A percentile compares a stretch with the other conserved stretches of the same genome.
These are phyloP conservation scores for Paraleonurus japonicus DNA, from an alignment of 257 asterid species.

Conservation along the genomic window DNA sequence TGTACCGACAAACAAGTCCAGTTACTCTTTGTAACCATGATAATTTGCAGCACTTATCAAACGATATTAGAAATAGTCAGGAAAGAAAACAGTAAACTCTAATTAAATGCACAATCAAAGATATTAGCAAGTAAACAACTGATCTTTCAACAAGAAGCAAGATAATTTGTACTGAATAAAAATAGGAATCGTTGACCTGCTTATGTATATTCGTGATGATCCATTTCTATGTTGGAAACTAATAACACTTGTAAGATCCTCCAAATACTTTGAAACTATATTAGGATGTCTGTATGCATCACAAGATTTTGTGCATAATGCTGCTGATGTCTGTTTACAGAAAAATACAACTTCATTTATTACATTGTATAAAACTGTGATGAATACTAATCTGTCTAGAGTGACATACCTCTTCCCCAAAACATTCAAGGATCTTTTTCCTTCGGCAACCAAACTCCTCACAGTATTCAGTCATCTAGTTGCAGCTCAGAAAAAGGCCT, in stretches of 20 bases:
- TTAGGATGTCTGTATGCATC: constrained; percentile 82
- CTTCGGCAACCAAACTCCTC: constrained; percentile 86
- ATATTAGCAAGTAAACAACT: constrained; percentile 8
- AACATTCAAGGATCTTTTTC: constrained; percentile 85
- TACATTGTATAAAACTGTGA: constrained; percentile 10
- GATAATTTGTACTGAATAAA: background rate
- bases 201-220: constrained; percentile 69
- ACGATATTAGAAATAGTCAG: constrained; percentile 6
- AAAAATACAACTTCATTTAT: constrained; percentile 26
- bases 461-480: constrained; percentile 86
- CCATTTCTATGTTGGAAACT: constrained; percentile 49
- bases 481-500: constrained; percentile 25
- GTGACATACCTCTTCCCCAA: constrained; percentile 77
- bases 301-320: constrained; percentile 76
- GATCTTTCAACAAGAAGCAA: constrained; percentile 5
- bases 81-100: background rate
- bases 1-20: background rate
- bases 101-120: constrained; percentile 2
- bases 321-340: constrained; percentile 58
- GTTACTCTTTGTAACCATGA: background rate
- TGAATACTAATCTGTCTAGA: constrained; percentile 6
- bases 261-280: constrained; percentile 66
- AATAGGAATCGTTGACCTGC: constrained; percentile 54
- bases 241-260: constrained; percentile 59
- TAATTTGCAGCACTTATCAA: background rate